phyloP scores from a whole-genome alignment of 148 eudicot species.

The Rhododendron ferrugineum region DNA sequence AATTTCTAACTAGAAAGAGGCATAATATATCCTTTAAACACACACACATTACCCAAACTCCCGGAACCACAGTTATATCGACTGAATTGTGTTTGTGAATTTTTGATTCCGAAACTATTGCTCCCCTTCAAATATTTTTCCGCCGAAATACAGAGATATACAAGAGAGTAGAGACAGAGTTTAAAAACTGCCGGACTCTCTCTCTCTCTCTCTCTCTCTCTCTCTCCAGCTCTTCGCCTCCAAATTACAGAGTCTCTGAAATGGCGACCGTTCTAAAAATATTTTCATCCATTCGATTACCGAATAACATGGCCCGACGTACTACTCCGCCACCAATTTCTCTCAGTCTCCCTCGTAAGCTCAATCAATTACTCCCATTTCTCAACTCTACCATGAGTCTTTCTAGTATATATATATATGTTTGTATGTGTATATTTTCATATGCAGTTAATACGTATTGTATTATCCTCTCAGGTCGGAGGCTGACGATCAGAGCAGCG shows the following conservation, averaged over 20 bases:
- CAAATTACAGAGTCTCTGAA: background rate
- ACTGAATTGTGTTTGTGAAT: no score
- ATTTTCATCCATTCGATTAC: constrained; percentile 36
- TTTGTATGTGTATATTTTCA: background rate
- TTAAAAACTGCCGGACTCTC: background rate
- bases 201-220: background rate
- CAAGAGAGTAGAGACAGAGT: background rate
- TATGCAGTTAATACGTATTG: no score
- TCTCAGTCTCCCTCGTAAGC: constrained; percentile 42
- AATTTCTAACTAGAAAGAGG: no score
- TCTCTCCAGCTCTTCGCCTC: background rate
- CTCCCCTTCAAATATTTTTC: background rate
- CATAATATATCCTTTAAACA: no score
- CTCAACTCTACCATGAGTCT: no score
- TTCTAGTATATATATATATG: background rate
- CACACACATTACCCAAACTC: no score
- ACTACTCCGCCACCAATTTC: constrained; percentile 30
- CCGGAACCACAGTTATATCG: no score
- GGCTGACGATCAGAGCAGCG: constrained; percentile 61
- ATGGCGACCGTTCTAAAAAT: constrained; percentile 55
- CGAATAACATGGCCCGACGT: constrained; percentile 29
- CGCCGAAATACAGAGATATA: background rate
- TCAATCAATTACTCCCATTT: background rate
- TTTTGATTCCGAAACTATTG: no score
- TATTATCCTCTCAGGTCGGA: constrained; percentile 37